A percentile compares a stretch with the other conserved stretches of the same genome.
Conservation (phyloP, 192 early-diverging fungal species). For the Coemansia sp. region DNA sequence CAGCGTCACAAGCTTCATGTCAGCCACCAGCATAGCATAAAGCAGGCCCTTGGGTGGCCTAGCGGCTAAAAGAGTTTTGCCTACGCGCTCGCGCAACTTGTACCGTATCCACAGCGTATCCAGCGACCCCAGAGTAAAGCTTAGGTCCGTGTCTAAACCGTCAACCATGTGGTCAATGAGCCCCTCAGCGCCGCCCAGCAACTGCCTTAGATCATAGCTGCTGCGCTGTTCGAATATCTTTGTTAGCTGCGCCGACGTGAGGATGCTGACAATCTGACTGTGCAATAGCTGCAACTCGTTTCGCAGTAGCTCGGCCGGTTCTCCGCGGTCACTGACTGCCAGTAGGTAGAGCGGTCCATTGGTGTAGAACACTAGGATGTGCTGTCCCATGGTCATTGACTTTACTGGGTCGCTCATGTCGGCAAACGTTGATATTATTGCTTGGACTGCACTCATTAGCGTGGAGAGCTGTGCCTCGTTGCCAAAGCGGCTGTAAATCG, state of each 20-base stretch:
- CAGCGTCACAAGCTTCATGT: constrained; percentile 72
- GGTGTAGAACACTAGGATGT: constrained; percentile 80
- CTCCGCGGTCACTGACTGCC: constrained; percentile 73
- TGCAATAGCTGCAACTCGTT: constrained; percentile 78
- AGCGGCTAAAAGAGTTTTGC: constrained; percentile 56
- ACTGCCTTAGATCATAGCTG: constrained; percentile 85
- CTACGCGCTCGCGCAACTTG: constrained; percentile 67
- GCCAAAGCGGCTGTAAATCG: constrained; percentile 91
- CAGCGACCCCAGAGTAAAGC: constrained; percentile 73
- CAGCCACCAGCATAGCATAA: constrained; percentile 77
- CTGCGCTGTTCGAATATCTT: constrained; percentile 80
- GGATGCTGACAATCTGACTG: constrained; percentile 79
- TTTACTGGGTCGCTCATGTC: constrained; percentile 76
- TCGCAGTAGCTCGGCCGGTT: constrained; percentile 74
- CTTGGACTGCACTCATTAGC: constrained; percentile 88
- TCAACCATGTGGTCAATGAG: constrained; percentile 78
- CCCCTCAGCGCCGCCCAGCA: constrained; percentile 78
- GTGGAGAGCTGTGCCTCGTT: constrained; percentile 83
- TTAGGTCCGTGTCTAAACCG: constrained; percentile 65
- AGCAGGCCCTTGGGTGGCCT: constrained; percentile 64
- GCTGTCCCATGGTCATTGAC: constrained; percentile 60
- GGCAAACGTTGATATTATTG: constrained; percentile 80
- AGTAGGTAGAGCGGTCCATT: constrained; percentile 83
- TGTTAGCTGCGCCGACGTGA: constrained; percentile 76
- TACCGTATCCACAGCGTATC: constrained; percentile 71